Percentiles rank a stretch among this genome's conserved stretches.
Conservation (phyloP, 352 stramenopile species). For the Plasmopara halstedii region DNA sequence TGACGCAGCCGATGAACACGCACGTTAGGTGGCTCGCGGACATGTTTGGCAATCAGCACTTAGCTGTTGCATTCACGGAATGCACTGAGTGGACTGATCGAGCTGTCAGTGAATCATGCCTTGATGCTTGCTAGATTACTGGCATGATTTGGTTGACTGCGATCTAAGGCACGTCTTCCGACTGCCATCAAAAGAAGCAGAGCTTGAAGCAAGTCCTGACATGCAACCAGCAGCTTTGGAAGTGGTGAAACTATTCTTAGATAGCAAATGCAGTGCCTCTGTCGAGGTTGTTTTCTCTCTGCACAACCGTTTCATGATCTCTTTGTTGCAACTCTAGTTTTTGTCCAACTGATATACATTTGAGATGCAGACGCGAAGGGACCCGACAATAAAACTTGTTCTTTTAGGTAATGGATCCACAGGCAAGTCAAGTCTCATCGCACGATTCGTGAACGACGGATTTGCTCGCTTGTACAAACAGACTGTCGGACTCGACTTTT, state of each 20-base stretch:
- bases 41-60: slow-evolving; percentile 3
- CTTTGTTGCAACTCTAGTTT: slow-evolving; percentile 3
- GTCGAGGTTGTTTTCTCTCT: slow-evolving; percentile 21
- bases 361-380: slow-evolving; percentile 24
- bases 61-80: slow-evolving; percentile 1
- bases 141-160: slow-evolving; percentile 9
- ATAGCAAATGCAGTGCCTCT: slow-evolving; percentile 24
- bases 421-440: slow-evolving; percentile 82
- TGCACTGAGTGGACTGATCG: slow-evolving; percentile 4
- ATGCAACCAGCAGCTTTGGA: slow-evolving; percentile 6
- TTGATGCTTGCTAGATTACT: slow-evolving; percentile 11
- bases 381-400: slow-evolving; percentile 76
- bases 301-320: slow-evolving; percentile 3
- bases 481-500: slow-evolving; percentile 83
- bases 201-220: slow-evolving; percentile 17
- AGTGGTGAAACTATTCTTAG: slow-evolving; percentile 26
- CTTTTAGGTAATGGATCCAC: slow-evolving; percentile 81
- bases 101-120: slow-evolving; percentile 3
- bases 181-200: slow-evolving; percentile 14
- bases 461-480: slow-evolving; percentile 84
- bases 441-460: slow-evolving; percentile 72
- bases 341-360: slow-evolving; percentile 1
- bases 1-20: slow-evolving; percentile 4
- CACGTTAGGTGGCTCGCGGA: slow-evolving; percentile 2
- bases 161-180: slow-evolving; percentile 1